Base-by-base conservation (phyloP, 805 yeast species). In the Jamesozyma lodderae region DNA sequence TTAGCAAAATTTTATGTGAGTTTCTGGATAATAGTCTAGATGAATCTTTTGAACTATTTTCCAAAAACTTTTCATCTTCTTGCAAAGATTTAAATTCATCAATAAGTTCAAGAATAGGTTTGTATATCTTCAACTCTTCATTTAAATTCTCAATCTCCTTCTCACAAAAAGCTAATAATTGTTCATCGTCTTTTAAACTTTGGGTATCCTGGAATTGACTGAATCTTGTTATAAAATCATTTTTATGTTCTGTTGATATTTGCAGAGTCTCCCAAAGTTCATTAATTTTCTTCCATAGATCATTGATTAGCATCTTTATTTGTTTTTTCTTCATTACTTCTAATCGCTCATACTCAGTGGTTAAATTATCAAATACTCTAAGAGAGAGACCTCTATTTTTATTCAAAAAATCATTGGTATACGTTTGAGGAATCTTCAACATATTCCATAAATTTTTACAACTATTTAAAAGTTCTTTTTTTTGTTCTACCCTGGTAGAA, bases 31-130 rank as follows among this genome's bases (percentile, higher is more conserved):
- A 59, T 31, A 88, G 67, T 44, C 97, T 70, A 0, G 90, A 77
- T 0, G 96, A 78, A 55, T 90, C 92, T 50, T 76, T 79, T 2
- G 81, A 72, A 4, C 92, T 76, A 43, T 76, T 81, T 26, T 70
- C 79, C 27, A 92, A 68, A 33, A 72, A 72, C 1, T 56, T 46
- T 43, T 81, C 81, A 46, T 85, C 94, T 11, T 65, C 59, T 29
- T 77, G 57, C 19, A 87, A 58, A 2, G 67, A 70, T 31, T 72
- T 64, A 44, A 83, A 69, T 32, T 71, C 73, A 4, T 71, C 67
- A 22, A 81, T 72, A n/a, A 73, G 57, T 10, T 65, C 61, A 30
- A 86, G 59, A 6, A 85, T 64, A 0, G 79, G 77, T 44, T 70
- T 69, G 42, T 77, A 69, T 4, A 67, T 56, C 17, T 67, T 68